Evolutionary conservation across 1,139 yeast genomes (phyloP), one percentile per base, ranked within the genome.

Genomic region (Hansenula sp.): DNA sequence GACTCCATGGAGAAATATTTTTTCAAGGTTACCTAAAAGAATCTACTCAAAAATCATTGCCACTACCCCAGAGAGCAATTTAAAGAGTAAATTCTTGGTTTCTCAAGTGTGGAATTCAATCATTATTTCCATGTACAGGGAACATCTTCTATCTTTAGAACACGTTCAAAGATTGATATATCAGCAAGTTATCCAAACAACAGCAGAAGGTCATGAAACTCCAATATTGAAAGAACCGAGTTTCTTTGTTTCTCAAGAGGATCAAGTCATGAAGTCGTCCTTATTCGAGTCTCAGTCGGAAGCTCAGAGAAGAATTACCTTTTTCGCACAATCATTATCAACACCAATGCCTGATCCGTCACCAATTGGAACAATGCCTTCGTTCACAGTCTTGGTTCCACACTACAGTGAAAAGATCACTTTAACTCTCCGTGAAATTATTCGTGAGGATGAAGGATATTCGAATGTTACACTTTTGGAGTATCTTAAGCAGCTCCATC

Each of bases 1-100:
- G 68, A 80, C 86, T 41, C 87, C 87, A 22, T 80, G 87, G 87
- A 77, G 85, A 73, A 79, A 79, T 54, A 79, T 79, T 52, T 80
- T 79, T 65, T 77, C 85, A 46, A 71, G 85, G 62, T 69, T 80
- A 52, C 87, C 87, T 53, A 79, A 79, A 69, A 76, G 86, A 69
- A 77, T 81, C 43, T 79, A 78, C 61, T 75, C 84, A 29, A 81
- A 80, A 70, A 73, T 80, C 65, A 30, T 79, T 62, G 84, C 85
- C 21, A 76, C 84, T 16, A 75, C 82, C 62, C 71, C 44, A 54
- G 69, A 16, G 47, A 54, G 36, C 69, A 70, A 43, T 58, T 65
- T 50, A 61, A 78, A 79, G 59, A 83, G 85, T 48, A 79, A 79
- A 68, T 79, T 78, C 43, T 71, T 80, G 59, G 79, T 80, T 51